Evolutionary conservation across 1,284 basidiomycete species (phyloP).

Genomic region (Cutaneotrichosporon arboriforme): DNA sequence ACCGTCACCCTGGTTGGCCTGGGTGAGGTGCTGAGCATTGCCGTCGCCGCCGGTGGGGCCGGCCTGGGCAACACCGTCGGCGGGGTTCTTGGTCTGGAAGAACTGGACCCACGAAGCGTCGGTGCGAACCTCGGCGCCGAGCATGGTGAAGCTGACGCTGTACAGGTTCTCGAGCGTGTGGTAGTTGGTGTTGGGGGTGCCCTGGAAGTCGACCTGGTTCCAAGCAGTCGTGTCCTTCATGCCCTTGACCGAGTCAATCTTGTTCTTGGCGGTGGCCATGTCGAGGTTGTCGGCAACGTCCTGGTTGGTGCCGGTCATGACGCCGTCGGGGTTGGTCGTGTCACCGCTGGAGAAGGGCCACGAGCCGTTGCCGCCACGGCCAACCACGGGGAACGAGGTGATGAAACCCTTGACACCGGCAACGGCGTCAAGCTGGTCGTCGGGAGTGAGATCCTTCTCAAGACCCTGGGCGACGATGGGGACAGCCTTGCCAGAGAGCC

Average conservation of each 20-base stretch:
- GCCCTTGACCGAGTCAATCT: background rate
- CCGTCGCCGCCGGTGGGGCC: background rate
- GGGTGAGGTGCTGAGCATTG: background rate
- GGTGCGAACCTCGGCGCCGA: background rate
- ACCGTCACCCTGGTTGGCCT: background rate
- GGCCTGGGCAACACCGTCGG: too few relatives aligned
- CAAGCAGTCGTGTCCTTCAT: background rate
- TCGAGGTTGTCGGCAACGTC: conserved; percentile 3
- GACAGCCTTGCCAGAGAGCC: background rate
- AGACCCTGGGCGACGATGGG: background rate
- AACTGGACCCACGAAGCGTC: background rate
- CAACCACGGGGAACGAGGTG: background rate
- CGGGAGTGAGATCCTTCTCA: background rate
- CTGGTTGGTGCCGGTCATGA: background rate
- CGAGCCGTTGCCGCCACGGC: background rate
- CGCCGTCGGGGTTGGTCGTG: background rate
- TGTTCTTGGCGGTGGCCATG: background rate
- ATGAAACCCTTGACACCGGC: background rate
- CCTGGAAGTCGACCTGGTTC: background rate
- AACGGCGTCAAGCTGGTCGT: background rate
- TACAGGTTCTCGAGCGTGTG: background rate
- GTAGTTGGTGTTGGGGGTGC: background rate
- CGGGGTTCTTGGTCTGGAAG: too few relatives aligned
- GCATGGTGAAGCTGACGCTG: background rate
- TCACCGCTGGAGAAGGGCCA: background rate